Percentiles rank a stretch among this genome's conserved stretches.
phyloP scores from a whole-genome alignment of 305 asterid species.

The Nicotiana rustica region DNA sequence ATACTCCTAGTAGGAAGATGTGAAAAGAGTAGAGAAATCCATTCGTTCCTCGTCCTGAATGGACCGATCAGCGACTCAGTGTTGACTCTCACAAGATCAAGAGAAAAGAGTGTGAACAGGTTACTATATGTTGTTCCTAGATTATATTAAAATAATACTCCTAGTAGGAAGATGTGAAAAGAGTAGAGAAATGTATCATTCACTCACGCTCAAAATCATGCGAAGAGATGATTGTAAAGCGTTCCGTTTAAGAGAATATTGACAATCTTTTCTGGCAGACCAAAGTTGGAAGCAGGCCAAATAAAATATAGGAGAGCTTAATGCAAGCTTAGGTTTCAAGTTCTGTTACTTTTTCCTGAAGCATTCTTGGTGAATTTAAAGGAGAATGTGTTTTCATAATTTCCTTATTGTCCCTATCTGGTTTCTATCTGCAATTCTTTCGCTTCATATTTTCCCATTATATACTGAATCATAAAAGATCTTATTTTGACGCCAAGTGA shows the following conservation, averaged over 20 bases:
- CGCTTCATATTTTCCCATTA: neutral
- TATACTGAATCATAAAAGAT: neutral
- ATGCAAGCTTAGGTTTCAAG: neutral
- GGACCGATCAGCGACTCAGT: too few relatives aligned
- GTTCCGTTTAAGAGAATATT: neutral
- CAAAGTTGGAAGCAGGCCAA: neutral
- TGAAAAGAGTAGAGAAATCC: too few relatives aligned
- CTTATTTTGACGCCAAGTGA: neutral
- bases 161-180: too few relatives aligned
- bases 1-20: too few relatives aligned
- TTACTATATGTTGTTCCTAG: too few relatives aligned
- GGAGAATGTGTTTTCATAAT: neutral
- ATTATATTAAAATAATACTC: too few relatives aligned
- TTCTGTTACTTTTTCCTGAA: neutral
- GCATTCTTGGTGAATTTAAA: neutral
- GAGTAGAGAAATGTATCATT: too few relatives aligned
- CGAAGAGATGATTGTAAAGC: neutral
- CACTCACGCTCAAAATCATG: neutral
- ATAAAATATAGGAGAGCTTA: neutral
- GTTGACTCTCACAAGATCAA: too few relatives aligned
- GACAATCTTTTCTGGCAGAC: neutral
- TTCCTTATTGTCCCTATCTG: neutral
- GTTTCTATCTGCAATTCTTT: neutral
- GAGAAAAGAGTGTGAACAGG: too few relatives aligned
- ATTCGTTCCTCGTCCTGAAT: too few relatives aligned